These are phyloP conservation scores for Plasmodium gallinaceum DNA, from an alignment of 169 alveolate species.

Conservation along the genomic window DNA sequence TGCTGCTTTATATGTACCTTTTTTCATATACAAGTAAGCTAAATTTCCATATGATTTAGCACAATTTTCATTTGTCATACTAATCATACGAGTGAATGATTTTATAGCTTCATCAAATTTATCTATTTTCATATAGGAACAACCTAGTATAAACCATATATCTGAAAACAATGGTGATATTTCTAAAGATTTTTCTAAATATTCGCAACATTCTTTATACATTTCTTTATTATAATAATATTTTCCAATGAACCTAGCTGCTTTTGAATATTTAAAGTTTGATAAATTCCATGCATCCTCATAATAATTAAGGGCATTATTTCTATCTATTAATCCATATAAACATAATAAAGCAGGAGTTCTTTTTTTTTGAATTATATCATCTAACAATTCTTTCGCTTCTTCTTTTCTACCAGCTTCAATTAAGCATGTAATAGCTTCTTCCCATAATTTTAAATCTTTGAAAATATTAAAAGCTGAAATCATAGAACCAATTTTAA, in stretches of 20 bases:
- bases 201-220: conserved; percentile 72
- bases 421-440: conserved; percentile 84
- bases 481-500: conserved; percentile 81
- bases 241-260: conserved; percentile 85
- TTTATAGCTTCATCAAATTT: conserved; percentile 79
- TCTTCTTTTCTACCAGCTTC: conserved; percentile 82
- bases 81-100: conserved; percentile 81
- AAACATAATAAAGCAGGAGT: conserved; percentile 82
- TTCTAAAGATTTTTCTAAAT: conserved; percentile 79
- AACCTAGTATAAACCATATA: conserved; percentile 82
- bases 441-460: conserved; percentile 87
- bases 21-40: conserved; percentile 82
- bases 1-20: conserved; percentile 77
- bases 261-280: conserved; percentile 81
- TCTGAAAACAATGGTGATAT: conserved; percentile 83
- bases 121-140: conserved; percentile 79
- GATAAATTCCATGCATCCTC: conserved; percentile 84
- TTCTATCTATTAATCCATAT: conserved; percentile 80
- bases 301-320: conserved; percentile 78
- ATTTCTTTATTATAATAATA: conserved; percentile 78
- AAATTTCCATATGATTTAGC: conserved; percentile 86
- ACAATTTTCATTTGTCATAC: conserved; percentile 80
- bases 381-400: conserved; percentile 82
- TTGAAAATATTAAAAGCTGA: conserved; percentile 84
- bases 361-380: conserved; percentile 69